A percentile compares a stretch with the other conserved stretches of the same genome.
Conservation (phyloP, 805 yeast species). For the Ogataea methanolica region DNA sequence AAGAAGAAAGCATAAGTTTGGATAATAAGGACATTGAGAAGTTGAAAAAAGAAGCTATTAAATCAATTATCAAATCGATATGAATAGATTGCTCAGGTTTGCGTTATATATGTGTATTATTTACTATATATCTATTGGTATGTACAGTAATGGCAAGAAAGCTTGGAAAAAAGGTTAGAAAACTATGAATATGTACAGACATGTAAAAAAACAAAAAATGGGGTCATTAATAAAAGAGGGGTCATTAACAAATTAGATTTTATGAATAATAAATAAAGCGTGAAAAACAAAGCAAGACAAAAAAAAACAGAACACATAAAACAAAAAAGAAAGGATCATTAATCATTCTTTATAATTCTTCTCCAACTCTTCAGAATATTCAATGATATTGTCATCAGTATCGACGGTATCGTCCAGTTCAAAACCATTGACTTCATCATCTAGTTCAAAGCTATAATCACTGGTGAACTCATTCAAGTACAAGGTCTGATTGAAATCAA, state of each 20-base stretch:
- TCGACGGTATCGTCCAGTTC: neutral
- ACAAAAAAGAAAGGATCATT: neutral
- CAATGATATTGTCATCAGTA: neutral
- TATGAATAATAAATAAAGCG: neutral
- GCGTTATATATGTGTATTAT: neutral
- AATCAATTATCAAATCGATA: slow-evolving; percentile 7
- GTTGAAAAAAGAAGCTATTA: slow-evolving; percentile 13
- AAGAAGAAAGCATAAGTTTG: slow-evolving; percentile 8
- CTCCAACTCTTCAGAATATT: slow-evolving; percentile 2
- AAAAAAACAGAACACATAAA: neutral
- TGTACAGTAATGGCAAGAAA: too few species aligned
- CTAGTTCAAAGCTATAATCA: slow-evolving; percentile 7
- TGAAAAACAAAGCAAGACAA: neutral
- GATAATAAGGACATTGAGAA: slow-evolving; percentile 10
- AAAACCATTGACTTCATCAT: neutral
- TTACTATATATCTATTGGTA: too few species aligned
- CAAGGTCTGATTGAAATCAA: slow-evolving; percentile 9
- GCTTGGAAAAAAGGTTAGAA: too few species aligned
- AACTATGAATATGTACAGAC: too few species aligned
- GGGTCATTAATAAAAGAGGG: too few species aligned
- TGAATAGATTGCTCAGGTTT: neutral
- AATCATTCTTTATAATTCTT: neutral
- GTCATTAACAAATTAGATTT: too few species aligned
- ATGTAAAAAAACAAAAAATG: too few species aligned
- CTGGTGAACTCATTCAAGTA: slow-evolving; percentile 5